Evolutionary conservation across 2,329 filamentous ascomycete genomes (phyloP).

Genomic region (Sporothrix pseudoabietina): DNA sequence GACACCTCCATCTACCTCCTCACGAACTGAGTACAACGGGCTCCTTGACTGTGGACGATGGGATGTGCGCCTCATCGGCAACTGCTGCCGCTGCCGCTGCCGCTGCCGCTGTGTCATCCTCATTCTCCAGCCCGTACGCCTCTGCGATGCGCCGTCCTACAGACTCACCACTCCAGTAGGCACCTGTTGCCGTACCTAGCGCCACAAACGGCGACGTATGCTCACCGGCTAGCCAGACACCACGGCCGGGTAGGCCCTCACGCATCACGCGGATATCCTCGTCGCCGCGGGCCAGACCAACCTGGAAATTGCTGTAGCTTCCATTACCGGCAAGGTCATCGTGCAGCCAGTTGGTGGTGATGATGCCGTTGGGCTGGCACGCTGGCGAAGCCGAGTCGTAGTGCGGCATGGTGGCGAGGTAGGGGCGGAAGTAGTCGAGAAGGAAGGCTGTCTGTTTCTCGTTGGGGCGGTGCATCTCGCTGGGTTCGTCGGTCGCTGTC

Average conservation of each 20-base stretch:
- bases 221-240: constrained; percentile 85
- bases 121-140: constrained; percentile 46
- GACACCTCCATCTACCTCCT: background rate
- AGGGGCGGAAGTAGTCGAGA: constrained; percentile 71
- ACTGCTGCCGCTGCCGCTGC: background rate
- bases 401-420: constrained; percentile 72
- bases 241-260: constrained; percentile 63
- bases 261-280: constrained; percentile 68
- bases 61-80: background rate
- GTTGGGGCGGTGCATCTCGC: constrained; percentile 40
- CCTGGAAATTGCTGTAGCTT: constrained; percentile 83
- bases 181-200: constrained; percentile 84
- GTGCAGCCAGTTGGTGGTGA: constrained; percentile 75
- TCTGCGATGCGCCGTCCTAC: constrained; percentile 67
- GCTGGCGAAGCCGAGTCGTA: constrained; percentile 57
- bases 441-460: constrained; percentile 58
- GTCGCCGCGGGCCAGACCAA: constrained; percentile 70
- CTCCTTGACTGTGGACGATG: background rate
- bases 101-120: background rate
- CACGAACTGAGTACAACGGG: background rate
- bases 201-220: constrained; percentile 90
- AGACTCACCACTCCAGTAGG: constrained; percentile 86
- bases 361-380: constrained; percentile 64
- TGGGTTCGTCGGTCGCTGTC: background rate
- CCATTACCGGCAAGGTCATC: constrained; percentile 81